phyloP scores from a whole-genome alignment of 441 rosid genomes.

The Cnidoscolus chayamansa region DNA sequence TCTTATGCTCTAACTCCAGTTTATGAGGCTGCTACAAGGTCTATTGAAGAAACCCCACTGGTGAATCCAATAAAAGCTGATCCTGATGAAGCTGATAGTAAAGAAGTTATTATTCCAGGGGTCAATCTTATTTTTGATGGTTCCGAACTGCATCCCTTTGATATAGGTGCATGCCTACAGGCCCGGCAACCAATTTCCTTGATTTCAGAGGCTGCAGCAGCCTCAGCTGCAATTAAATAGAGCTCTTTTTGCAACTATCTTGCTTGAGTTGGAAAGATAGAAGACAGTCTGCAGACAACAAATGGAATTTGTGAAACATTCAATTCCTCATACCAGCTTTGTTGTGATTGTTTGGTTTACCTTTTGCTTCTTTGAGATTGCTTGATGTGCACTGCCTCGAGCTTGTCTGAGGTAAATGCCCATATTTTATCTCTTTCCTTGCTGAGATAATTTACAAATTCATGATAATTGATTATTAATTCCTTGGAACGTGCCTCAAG shows the following conservation, averaged over 20 bases:
- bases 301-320: slow-evolving; percentile 13
- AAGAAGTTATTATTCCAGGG: slow-evolving; percentile 85
- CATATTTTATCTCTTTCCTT: neutral
- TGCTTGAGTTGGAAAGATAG: slow-evolving; percentile 21
- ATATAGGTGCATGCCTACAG: slow-evolving; percentile 95
- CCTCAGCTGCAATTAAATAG: slow-evolving; percentile 59
- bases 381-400: neutral
- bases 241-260: slow-evolving; percentile 7
- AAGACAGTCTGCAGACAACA: slow-evolving; percentile 21
- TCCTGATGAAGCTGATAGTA: slow-evolving; percentile 67
- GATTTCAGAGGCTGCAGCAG: slow-evolving; percentile 82
- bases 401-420: slow-evolving; percentile 25
- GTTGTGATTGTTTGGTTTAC: slow-evolving; percentile 22
- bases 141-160: slow-evolving; percentile 79
- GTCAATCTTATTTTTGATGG: slow-evolving; percentile 92
- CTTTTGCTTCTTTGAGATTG: slow-evolving; percentile 24
- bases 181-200: slow-evolving; percentile 94
- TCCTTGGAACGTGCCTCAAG: neutral
- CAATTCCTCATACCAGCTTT: slow-evolving; percentile 19
- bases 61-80: slow-evolving; percentile 45
- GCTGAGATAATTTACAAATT: neutral
- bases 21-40: slow-evolving; percentile 66
- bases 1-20: slow-evolving; percentile 78
- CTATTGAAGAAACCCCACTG: slow-evolving; percentile 55
- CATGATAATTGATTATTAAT: neutral